Evolutionary conservation across 345 rosid genomes (phyloP).

Genomic region (Citrus sp.): DNA sequence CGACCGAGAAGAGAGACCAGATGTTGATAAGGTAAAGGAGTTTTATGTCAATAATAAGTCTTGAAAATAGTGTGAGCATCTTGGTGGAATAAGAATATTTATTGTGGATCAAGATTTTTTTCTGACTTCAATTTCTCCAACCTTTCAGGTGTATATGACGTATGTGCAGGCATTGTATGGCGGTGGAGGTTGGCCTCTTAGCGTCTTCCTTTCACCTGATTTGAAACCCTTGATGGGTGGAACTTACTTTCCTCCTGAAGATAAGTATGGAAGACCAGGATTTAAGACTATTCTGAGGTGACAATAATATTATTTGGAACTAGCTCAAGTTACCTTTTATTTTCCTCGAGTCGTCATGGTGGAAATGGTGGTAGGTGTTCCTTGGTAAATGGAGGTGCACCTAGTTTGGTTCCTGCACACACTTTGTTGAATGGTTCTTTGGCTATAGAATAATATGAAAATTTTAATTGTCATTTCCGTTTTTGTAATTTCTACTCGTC

Average conservation of each 20-base stretch:
- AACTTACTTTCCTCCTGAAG: conserved; percentile 91
- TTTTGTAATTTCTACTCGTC: not conserved
- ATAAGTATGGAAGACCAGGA: conserved; percentile 87
- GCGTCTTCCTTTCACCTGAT: conserved; percentile 91
- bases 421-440: not conserved
- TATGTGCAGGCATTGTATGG: conserved; percentile 85
- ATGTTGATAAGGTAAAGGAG: conserved; percentile 86
- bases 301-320: not conserved
- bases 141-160: conserved; percentile 84
- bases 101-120: not conserved
- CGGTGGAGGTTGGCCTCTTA: conserved; percentile 95
- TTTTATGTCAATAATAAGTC: not conserved
- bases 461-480: not conserved
- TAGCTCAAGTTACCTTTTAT: not conserved
- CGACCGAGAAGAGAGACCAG: conserved; percentile 95
- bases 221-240: conserved; percentile 96
- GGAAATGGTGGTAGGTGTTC: not conserved
- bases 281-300: conserved; percentile 83
- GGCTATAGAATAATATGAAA: not conserved
- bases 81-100: not conserved
- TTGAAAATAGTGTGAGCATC: not conserved
- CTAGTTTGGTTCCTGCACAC: not conserved
- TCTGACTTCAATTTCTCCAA: not conserved
- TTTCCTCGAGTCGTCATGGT: not conserved
- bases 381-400: not conserved